Conservation (phyloP, 2,329 filamentous ascomycete species). For the Fusarium solani-melongenae region DNA sequence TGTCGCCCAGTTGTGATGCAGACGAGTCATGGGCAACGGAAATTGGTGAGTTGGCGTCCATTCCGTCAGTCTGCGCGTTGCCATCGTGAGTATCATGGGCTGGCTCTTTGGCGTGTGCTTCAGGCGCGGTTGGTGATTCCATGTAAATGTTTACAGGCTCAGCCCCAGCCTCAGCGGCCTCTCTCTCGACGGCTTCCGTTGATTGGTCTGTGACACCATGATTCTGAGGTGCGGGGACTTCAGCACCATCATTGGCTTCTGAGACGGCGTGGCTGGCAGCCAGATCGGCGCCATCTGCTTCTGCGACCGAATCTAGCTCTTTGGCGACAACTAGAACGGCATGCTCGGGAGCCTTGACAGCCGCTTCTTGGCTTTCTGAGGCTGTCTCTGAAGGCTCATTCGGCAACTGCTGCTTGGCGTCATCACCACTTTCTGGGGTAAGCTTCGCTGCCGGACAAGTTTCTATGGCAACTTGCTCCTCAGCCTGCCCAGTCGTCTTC, state of each 20-base stretch:
- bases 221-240: slow-evolving; percentile 4
- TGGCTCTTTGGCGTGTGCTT: slow-evolving; percentile 8
- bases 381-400: neutral
- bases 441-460: neutral
- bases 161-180: slow-evolving; percentile 6
- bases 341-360: neutral
- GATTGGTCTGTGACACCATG: slow-evolving; percentile 27
- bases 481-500: neutral
- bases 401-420: neutral
- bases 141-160: slow-evolving; percentile 15
- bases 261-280: slow-evolving; percentile 2
- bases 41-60: slow-evolving; percentile 19
- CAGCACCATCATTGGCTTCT: slow-evolving; percentile 1
- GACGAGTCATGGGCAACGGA: neutral
- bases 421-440: neutral
- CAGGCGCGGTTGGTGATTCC: slow-evolving; percentile 3
- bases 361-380: neutral
- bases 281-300: neutral
- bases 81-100: slow-evolving; percentile 18
- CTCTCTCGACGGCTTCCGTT: neutral
- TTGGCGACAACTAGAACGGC: neutral
- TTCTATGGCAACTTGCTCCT: neutral
- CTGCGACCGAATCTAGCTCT: neutral
- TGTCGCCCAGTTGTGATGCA: neutral
- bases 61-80: slow-evolving; percentile 16